Evolutionary conservation across 2,329 filamentous ascomycete species (phyloP), one percentile per base, ranked within the genome.

Genomic region (Dactylellina cionopaga): DNA sequence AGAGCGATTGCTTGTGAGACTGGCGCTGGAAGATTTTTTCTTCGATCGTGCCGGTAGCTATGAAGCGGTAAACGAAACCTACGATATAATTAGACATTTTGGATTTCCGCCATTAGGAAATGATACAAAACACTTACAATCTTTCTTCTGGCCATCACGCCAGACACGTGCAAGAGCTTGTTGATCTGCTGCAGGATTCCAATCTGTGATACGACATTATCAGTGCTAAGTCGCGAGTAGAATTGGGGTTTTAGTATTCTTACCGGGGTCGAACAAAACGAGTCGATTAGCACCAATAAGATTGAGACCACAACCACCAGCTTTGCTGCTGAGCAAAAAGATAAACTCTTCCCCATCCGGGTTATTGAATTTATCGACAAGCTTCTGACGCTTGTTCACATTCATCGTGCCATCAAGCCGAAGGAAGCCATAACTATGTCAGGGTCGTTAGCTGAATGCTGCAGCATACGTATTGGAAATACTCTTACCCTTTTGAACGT

Each of bases 1-100:
- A 98, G 1, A 99, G 84, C 5, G 92, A 96, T 81, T 99, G 95
- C 81, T 99, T 99, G 84, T 99, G 96, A 0, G 92, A 96, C 79
- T 99, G 95, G 7, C 96, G 90, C 81, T 99, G 95, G 83, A 99
- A 99, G 76, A 99, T 97, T 83, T 99, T 99, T 81, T 99, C 95
- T 79, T 99, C 95, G 74, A 99, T 99, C 0, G 93, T 97, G 2
- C 95, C 95, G 0, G 96, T 98, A 0, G 93, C 91, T 77, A 99
- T 99, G 82, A 99, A 99, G n/a, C 95, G 91, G 80, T 99, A 99
- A 13, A 99, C 95, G 77, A 99, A 99, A 79, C 68, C 68, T 72
- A 46, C 37, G 19, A 0, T 7, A 27, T 15, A 35, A n/a, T 25
- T 9, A 24, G n/a, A n/a, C n/a, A n/a, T n/a, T n/a, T n/a, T n/a